Conservation (phyloP, 768 basidiomycete genomes). For the Mycena albidolilacea region DNA sequence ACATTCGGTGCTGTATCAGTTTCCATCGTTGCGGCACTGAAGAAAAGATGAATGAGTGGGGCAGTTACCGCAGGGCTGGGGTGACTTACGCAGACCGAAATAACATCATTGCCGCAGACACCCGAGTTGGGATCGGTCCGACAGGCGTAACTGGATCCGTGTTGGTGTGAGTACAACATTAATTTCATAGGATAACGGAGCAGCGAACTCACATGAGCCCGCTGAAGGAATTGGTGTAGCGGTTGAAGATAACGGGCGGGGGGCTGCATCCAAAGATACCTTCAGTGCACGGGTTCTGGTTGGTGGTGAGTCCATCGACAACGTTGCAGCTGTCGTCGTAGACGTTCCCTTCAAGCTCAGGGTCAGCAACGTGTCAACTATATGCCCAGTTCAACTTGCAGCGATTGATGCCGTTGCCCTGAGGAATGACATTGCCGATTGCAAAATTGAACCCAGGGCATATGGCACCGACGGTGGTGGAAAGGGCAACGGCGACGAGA, state of each 20-base stretch:
- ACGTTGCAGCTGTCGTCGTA: slow-evolving; percentile 47
- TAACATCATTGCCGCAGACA: background rate
- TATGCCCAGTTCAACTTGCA: background rate
- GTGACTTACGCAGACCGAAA: too few relatives aligned
- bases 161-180: too few relatives aligned
- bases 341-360: slow-evolving; percentile 28
- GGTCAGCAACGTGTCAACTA: too few relatives aligned
- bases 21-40: slow-evolving; percentile 1
- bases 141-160: too few relatives aligned
- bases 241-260: slow-evolving; percentile 47
- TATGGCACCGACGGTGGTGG: slow-evolving; percentile 38
- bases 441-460: slow-evolving; percentile 49
- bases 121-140: background rate
- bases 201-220: too few relatives aligned
- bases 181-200: too few relatives aligned
- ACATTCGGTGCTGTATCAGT: background rate
- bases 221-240: slow-evolving; percentile 46
- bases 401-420: slow-evolving; percentile 40
- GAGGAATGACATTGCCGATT: slow-evolving; percentile 45
- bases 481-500: slow-evolving; percentile 18
- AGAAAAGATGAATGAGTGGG: background rate
- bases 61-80: too few relatives aligned
- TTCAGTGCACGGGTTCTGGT: slow-evolving; percentile 47
- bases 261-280: slow-evolving; percentile 50
- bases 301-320: slow-evolving; percentile 48